Conservation (phyloP, 495 filamentous ascomycete species). For the Penicillium cosmopolitanum region DNA sequence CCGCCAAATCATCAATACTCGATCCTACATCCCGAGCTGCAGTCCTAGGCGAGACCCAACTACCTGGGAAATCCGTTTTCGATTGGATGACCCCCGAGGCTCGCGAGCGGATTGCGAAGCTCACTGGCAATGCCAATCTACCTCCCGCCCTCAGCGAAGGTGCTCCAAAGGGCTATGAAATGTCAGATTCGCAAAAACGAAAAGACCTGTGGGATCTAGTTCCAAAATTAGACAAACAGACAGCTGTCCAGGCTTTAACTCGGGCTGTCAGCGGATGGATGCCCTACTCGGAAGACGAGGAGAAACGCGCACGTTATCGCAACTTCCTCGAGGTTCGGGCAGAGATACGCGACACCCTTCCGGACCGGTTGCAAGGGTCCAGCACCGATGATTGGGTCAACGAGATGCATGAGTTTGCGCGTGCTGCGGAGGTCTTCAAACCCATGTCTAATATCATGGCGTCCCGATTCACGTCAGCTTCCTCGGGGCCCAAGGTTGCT, state of each 20-base stretch:
- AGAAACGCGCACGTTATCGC: conserved; percentile 77
- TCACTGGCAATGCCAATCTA: conserved; percentile 75
- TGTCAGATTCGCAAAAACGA: conserved; percentile 60
- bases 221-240: conserved; percentile 72
- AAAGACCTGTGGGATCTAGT: conserved; percentile 66
- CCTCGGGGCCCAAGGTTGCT: conserved; percentile 46
- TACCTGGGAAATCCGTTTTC: conserved; percentile 94
- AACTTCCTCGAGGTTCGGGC: conserved; percentile 79
- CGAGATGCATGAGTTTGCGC: conserved; percentile 85
- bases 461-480: conserved; percentile 82
- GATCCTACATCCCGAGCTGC: conserved; percentile 80
- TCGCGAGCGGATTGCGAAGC: conserved; percentile 73
- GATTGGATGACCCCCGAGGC: conserved; percentile 86
- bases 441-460: conserved; percentile 92
- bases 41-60: conserved; percentile 76
- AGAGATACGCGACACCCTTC: conserved; percentile 61
- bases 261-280: conserved; percentile 76
- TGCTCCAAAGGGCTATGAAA: conserved; percentile 61
- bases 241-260: conserved; percentile 74
- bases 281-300: conserved; percentile 83
- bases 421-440: conserved; percentile 89
- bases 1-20: conserved; percentile 73
- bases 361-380: conserved; percentile 58
- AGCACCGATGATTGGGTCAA: conserved; percentile 74
- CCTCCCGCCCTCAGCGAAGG: conserved; percentile 78